Conservation (phyloP, 495 filamentous ascomycete species). For the Extremus antarcticus region DNA sequence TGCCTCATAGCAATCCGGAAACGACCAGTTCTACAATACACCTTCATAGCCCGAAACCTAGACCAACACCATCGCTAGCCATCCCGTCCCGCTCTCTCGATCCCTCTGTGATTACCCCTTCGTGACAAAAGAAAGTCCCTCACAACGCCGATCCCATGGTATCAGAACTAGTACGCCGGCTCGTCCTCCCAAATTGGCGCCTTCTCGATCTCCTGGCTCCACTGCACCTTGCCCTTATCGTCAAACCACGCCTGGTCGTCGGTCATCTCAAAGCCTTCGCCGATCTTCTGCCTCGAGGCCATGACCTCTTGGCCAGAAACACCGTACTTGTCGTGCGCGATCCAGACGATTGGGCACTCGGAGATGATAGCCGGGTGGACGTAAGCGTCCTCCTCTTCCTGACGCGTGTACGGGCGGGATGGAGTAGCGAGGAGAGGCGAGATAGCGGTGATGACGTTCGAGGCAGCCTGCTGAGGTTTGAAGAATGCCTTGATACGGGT, state of each 20-base stretch:
- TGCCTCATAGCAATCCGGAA: too few species aligned
- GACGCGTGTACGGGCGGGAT: slow-evolving; percentile 40
- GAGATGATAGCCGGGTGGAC: slow-evolving; percentile 53
- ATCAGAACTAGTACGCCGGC: background rate
- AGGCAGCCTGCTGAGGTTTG: slow-evolving; percentile 56
- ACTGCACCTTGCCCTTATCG: slow-evolving; percentile 47
- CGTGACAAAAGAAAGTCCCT: background rate
- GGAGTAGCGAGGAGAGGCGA: slow-evolving; percentile 56
- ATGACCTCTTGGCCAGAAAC: slow-evolving; percentile 51
- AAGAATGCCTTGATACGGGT: slow-evolving; percentile 38
- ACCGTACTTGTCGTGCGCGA: slow-evolving; percentile 53
- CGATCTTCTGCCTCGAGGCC: slow-evolving; percentile 33
- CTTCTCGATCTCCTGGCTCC: slow-evolving; percentile 30
- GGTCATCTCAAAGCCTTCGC: slow-evolving; percentile 41
- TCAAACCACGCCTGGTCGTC: slow-evolving; percentile 55
- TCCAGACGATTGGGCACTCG: slow-evolving; percentile 52
- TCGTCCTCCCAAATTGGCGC: slow-evolving; percentile 26
- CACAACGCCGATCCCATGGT: background rate
- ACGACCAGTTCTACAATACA: too few species aligned
- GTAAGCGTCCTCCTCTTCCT: slow-evolving; percentile 51
- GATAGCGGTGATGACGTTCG: slow-evolving; percentile 64
- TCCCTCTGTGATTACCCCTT: background rate
- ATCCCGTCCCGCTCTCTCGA: too few species aligned
- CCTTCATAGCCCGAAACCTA: too few species aligned
- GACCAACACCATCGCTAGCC: too few species aligned